Base-by-base conservation (phyloP, 2,329 filamentous ascomycete species). In the Fusarium nematophilum region DNA sequence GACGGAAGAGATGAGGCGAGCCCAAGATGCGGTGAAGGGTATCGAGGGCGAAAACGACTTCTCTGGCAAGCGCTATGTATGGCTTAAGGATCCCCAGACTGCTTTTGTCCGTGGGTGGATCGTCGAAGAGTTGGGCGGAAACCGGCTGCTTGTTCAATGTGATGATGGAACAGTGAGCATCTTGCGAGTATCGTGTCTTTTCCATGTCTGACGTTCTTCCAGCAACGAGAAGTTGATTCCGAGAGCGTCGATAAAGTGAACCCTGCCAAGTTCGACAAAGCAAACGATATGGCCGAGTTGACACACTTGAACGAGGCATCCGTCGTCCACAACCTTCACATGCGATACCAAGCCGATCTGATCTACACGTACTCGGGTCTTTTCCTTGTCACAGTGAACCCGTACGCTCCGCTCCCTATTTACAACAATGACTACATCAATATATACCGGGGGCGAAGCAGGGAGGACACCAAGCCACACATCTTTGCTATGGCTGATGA, bases 31-130 rank as follows among this genome's bases (percentile, higher is more conserved):
- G 9, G 83, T 89, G 13, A 82, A 82, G 43, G 90, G 92, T 14
- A 93, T 97, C 56, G 96, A 99, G 77, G 95, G 95, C 61, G 94
- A 97, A 72, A 98, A 97, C 74, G 95, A 99, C 81, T 98, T 99
- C 75, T 99, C 95, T 0, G 96, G 95, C 53, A 98, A 96, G 79
- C 87, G 95, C 80, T 99, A 98, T 81, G 93, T 99, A 63, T 99
- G 95, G 96, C 82, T 99, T 72, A 91, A 90, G 75, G 93, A 99
- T 77, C 83, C 91, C 2, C 86, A 93, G 70, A 84, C 85, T 50
- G 95, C 95, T 2, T 99, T 99, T 74, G 87, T 98, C 48, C 92
- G 93, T 67, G 96, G 94, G 4, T 94, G 93, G 86, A 88, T 99
- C 10, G 85, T 97, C 17, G 90, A 97, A 70, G 93, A 98, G 64